phyloP scores from a whole-genome alignment of 805 yeast species.

The Candida bentonensis region DNA sequence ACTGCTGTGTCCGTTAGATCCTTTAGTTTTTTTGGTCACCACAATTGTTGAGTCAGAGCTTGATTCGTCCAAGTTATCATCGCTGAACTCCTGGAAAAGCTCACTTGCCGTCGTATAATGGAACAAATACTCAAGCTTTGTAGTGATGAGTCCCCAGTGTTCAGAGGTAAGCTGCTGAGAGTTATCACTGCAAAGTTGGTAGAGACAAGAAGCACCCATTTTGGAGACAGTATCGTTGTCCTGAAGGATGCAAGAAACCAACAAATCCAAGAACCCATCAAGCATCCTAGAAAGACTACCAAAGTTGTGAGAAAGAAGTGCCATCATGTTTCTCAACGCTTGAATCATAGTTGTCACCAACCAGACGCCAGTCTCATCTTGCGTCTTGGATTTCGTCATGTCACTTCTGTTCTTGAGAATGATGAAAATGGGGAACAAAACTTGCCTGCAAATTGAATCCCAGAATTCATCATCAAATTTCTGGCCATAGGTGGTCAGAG shows the following conservation, averaged over 20 bases:
- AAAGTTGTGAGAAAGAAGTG: conserved; percentile 71
- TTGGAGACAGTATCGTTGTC: conserved; percentile 94
- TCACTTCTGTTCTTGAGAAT: conserved; percentile 68
- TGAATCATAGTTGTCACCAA: conserved; percentile 90
- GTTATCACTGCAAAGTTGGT: conserved; percentile 66
- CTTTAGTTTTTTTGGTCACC: conserved; percentile 8
- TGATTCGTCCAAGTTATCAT: conserved; percentile 27
- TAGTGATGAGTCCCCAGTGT: conserved; percentile 66
- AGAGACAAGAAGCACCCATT: conserved; percentile 83
- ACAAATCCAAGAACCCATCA: conserved; percentile 61
- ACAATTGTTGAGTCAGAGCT: conserved; percentile 19
- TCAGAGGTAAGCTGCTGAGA: conserved; percentile 41
- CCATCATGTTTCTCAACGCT: conserved; percentile 79
- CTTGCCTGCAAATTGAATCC: conserved; percentile 63
- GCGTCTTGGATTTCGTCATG: conserved; percentile 47
- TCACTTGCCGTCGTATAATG: conserved; percentile 77
- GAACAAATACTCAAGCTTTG: conserved; percentile 55
- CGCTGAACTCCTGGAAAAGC: conserved; percentile 31
- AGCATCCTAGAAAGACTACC: conserved; percentile 59
- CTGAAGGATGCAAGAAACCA: conserved; percentile 85
- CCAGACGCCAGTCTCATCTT: conserved; percentile 91
- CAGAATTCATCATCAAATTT: conserved; percentile 65
- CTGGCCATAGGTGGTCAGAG: conserved; percentile 64
- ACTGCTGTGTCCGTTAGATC: conserved; percentile 6
- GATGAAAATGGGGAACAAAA: conserved; percentile 82